Conservation (phyloP, 2,329 filamentous ascomycete species). For the Zymoseptoria tritici region DNA sequence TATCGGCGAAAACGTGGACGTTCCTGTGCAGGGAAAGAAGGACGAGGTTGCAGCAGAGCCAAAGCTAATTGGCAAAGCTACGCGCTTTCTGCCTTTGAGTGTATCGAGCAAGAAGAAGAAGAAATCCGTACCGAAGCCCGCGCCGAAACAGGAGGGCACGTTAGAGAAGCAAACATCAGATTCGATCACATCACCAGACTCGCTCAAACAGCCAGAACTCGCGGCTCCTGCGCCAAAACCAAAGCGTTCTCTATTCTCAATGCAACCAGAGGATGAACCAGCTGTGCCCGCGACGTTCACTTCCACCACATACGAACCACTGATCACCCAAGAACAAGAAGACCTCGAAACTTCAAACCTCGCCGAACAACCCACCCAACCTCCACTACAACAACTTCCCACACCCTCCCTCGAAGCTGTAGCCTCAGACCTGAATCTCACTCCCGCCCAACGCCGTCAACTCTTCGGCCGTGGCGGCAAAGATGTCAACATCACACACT, state of each 20-base stretch:
- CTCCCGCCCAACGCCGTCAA: conserved; percentile 67
- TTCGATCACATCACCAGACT: background rate
- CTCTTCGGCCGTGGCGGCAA: conserved; percentile 64
- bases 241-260: conserved; percentile 64
- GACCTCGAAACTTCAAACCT: background rate
- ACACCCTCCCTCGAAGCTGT: conserved; percentile 59
- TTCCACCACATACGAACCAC: conserved; percentile 29
- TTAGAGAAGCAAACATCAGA: background rate
- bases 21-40: conserved; percentile 41
- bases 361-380: conserved; percentile 1
- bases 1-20: background rate
- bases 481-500: conserved; percentile 61
- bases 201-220: background rate
- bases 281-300: conserved; percentile 1
- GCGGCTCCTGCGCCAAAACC: conserved; percentile 40
- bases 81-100: conserved; percentile 85
- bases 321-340: conserved; percentile 20
- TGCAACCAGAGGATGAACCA: conserved; percentile 36
- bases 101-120: conserved; percentile 68
- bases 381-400: conserved; percentile 4
- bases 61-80: conserved; percentile 66
- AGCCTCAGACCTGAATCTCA: conserved; percentile 71
- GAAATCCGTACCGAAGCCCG: conserved; percentile 42
- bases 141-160: conserved; percentile 1
- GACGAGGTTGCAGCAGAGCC: conserved; percentile 41